These are phyloP conservation scores for Xylaria sp. DNA, from an alignment of 2,329 filamentous ascomycete species.

Conservation along the genomic window DNA sequence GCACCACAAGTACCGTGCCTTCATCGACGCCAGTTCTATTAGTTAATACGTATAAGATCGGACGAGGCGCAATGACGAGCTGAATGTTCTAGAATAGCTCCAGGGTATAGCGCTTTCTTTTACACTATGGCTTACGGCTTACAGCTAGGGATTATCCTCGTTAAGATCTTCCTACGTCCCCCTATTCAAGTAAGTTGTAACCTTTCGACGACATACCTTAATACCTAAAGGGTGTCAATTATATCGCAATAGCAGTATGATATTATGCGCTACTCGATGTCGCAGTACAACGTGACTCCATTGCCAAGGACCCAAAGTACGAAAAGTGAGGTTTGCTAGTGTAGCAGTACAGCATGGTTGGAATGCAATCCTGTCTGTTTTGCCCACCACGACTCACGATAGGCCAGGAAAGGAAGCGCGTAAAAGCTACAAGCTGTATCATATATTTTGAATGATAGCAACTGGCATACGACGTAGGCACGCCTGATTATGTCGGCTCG, in stretches of 20 bases:
- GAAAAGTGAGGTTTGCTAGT: constrained; percentile 1
- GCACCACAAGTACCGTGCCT: background rate
- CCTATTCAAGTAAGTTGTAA: background rate
- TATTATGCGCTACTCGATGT: constrained; percentile 2
- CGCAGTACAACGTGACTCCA: background rate
- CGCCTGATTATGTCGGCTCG: background rate
- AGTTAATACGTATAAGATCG: constrained; percentile 13
- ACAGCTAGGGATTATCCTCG: constrained; percentile 11
- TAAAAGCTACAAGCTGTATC: background rate
- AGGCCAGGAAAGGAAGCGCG: background rate
- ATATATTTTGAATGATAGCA: background rate
- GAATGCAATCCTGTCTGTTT: background rate
- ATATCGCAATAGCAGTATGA: background rate
- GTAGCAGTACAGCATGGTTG: constrained; percentile 1
- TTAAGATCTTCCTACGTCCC: background rate
- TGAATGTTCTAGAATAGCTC: constrained; percentile 4
- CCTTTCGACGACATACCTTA: background rate
- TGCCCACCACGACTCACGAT: background rate
- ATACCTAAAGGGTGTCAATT: background rate
- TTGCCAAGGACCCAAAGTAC: constrained; percentile 9
- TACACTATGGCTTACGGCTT: too few relatives aligned
- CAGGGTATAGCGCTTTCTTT: background rate
- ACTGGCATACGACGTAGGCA: background rate
- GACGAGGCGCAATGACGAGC: constrained; percentile 9
- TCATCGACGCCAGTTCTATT: background rate